phyloP scores from a whole-genome alignment of 495 filamentous ascomycete species.

The Parmelia sp. region DNA sequence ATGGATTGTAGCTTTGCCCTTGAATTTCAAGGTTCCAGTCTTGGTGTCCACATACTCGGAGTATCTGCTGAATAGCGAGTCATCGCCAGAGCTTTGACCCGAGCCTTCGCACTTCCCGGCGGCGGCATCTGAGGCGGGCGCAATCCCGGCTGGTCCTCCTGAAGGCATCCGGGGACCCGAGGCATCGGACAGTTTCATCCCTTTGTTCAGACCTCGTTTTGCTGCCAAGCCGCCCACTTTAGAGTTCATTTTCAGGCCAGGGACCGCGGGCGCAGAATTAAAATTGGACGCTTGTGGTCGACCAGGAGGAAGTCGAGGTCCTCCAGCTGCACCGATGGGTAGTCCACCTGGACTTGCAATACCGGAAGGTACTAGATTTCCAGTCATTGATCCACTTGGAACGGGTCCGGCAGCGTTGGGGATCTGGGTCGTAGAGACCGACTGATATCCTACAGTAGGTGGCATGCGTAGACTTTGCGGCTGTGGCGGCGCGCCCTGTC shows the following conservation, averaged over 20 bases:
- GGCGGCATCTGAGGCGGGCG: conserved; percentile 1
- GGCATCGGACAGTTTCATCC: conserved; percentile 48
- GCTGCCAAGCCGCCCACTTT: conserved; percentile 52
- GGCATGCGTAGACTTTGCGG: conserved; percentile 26
- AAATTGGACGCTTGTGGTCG: conserved; percentile 44
- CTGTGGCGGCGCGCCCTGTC: conserved; percentile 51
- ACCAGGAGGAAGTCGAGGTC: conserved; percentile 35
- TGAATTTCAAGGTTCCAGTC: conserved; percentile 85
- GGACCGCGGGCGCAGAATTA: conserved; percentile 45
- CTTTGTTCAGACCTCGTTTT: conserved; percentile 45
- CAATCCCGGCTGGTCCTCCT: neutral
- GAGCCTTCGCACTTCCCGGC: neutral
- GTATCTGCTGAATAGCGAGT: conserved; percentile 79
- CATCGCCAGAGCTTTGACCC: conserved; percentile 23
- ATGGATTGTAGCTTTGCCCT: conserved; percentile 84
- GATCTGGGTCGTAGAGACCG: conserved; percentile 33
- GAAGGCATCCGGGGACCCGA: conserved; percentile 30
- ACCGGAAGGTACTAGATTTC: conserved; percentile 10
- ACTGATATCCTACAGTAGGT: conserved; percentile 23
- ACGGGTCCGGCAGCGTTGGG: conserved; percentile 28
- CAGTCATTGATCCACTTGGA: conserved; percentile 17
- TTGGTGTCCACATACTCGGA: conserved; percentile 87
- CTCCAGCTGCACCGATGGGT: conserved; percentile 35
- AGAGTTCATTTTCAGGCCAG: conserved; percentile 30
- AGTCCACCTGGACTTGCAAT: conserved; percentile 28